These are phyloP conservation scores for Chalara sp. DNA, from an alignment of 2,329 filamentous ascomycete genomes.

Conservation along the genomic window DNA sequence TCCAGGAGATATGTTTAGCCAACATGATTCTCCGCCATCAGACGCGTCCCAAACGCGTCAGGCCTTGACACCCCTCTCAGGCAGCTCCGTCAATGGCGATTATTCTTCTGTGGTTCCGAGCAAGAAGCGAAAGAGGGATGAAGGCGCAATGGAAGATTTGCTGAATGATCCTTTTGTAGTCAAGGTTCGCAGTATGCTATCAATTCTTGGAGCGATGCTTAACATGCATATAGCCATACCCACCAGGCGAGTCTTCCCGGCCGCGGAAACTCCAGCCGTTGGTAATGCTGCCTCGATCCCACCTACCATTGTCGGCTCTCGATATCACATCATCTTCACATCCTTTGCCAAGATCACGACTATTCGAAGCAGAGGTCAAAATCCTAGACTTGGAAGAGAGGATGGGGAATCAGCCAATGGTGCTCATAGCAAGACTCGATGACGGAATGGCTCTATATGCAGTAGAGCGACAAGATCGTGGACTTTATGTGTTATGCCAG, in stretches of 20 bases:
- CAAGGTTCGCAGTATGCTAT: constrained; percentile 20
- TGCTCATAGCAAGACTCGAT: constrained; percentile 57
- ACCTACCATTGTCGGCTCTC: constrained; percentile 53
- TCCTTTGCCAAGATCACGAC: constrained; percentile 44
- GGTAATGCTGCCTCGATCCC: constrained; percentile 55
- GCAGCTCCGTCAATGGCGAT: constrained; percentile 15
- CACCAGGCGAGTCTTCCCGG: constrained; percentile 43
- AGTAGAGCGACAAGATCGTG: constrained; percentile 56
- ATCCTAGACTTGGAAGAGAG: constrained; percentile 57
- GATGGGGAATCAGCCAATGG: constrained; percentile 44
- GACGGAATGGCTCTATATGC: constrained; percentile 48
- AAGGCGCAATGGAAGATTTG: constrained; percentile 24
- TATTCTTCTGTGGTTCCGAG: constrained; percentile 12
- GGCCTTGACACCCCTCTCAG: constrained; percentile 24
- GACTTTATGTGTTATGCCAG: constrained; percentile 61
- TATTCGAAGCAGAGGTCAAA: constrained; percentile 55
- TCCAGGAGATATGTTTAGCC: constrained; percentile 25
- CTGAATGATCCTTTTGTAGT: constrained; percentile 27
- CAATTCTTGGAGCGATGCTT: constrained; percentile 1
- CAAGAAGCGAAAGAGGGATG: constrained; percentile 29
- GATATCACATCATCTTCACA: constrained; percentile 46
- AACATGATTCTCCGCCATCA: constrained; percentile 17
- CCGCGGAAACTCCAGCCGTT: constrained; percentile 52
- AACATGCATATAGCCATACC: constrained; percentile 42
- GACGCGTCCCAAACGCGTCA: constrained; percentile 25